Evolutionary conservation across 768 basidiomycete species (phyloP), one percentile per base, ranked within the genome.

Genomic region (Boletellus ananas): DNA sequence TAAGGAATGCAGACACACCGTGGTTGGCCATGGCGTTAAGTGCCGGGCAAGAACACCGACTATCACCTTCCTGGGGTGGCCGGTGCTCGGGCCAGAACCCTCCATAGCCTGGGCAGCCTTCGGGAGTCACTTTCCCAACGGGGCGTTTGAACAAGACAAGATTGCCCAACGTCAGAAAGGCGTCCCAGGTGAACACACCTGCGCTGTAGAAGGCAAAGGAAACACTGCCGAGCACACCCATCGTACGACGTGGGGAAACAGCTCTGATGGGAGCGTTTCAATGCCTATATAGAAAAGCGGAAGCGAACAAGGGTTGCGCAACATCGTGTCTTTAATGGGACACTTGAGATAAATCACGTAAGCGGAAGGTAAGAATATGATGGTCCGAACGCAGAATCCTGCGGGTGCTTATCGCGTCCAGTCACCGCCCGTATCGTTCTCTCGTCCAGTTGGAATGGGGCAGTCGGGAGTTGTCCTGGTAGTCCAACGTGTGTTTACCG

Each of bases 11-110:
- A 23, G 37, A 56, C 58, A n/a, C 35, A 89, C 89, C 90, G 52
- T 91, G 89, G 62, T 91, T 91, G 7, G 89, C 87, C 79, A 92
- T 72, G 0, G 86, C 84, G 56, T 92, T 91, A 51, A 91, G 63
- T 12, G 79, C 87, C 1, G 88, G 88, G 55, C 88, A 90, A 1
- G 83, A 79, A 53, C 79, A 79, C 3, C 89, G 73, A 58, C 87
- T 88, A 56, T 90, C 87, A 1, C 78, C 79, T 9, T 80, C 74
- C 49, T 65, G 67, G 10, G 85, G 77, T 2, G 82, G 65, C 1
- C 74, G 67, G 59, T 76, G 89, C 58, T 83, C 79, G 0, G 87
- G 86, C 88, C 88, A 90, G 44, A 75, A 63, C 0, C 87, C 85
- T n/a, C 73, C 78, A 42, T 69, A 75, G 0, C 84, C 85, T 3